Percentiles rank a stretch among this genome's conserved stretches.
Conservation (phyloP, 192 early-diverging fungal species). For the Powellomyces hirtus region DNA sequence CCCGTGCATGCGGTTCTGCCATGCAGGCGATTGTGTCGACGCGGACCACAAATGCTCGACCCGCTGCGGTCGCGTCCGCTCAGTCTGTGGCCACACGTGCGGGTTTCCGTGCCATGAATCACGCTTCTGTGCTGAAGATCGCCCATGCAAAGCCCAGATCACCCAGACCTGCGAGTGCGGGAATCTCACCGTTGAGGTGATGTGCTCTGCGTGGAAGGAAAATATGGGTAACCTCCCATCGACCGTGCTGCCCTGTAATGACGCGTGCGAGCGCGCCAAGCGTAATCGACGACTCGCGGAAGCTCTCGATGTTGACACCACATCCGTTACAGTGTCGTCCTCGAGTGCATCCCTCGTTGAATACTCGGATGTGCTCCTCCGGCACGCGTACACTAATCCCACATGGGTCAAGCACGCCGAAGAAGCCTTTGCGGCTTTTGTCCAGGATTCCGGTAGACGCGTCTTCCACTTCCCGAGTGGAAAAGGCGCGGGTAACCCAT, state of each 20-base stretch:
- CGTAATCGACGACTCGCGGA: conserved; percentile 76
- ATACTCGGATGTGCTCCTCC: conserved; percentile 65
- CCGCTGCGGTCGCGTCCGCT: conserved; percentile 71
- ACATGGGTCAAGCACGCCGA: conserved; percentile 72
- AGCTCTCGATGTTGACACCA: conserved; percentile 61
- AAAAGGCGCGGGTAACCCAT: conserved; percentile 53
- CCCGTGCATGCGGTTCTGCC: conserved; percentile 78
- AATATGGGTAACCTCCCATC: conserved; percentile 35
- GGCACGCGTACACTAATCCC: conserved; percentile 62
- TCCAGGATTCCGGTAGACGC: conserved; percentile 51
- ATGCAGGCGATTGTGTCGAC: conserved; percentile 68
- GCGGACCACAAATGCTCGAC: conserved; percentile 65
- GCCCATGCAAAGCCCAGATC: conserved; percentile 63
- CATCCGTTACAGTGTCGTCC: conserved; percentile 6
- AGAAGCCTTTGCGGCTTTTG: conserved; percentile 61
- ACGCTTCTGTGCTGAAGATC: conserved; percentile 71
- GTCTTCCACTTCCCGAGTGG: conserved; percentile 67
- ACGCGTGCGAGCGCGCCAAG: conserved; percentile 72
- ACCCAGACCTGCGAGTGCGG: conserved; percentile 76
- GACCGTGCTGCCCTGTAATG: conserved; percentile 69
- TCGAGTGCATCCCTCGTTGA: conserved; percentile 24
- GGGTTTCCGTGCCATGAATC: conserved; percentile 65
- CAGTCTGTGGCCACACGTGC: conserved; percentile 83
- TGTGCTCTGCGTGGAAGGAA: conserved; percentile 65
- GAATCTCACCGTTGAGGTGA: conserved; percentile 50